Percentiles rank a stretch among this genome's conserved stretches.
Evolutionary conservation across 106 monocot species (phyloP).

Genomic region (Platanthera zijinensis): DNA sequence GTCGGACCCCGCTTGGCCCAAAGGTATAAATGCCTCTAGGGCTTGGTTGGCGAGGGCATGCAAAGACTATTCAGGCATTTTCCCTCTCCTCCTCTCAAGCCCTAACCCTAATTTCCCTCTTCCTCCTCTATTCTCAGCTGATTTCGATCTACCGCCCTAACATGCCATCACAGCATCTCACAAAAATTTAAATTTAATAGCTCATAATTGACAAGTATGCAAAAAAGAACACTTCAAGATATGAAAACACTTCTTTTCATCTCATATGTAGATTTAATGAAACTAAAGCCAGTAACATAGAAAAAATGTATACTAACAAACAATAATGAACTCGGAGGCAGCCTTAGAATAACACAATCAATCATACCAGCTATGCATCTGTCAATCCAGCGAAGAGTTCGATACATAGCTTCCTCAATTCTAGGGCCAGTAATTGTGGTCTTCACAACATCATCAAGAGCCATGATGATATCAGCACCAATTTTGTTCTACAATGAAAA

Average conservation of each 20-base stretch:
- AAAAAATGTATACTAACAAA: slow-evolving; percentile 1
- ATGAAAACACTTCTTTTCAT: background rate
- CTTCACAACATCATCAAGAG: slow-evolving; percentile 98
- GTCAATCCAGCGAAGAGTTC: slow-evolving; percentile 97
- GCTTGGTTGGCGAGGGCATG: too few relatives aligned
- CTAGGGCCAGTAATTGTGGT: slow-evolving; percentile 97
- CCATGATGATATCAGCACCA: slow-evolving; percentile 99
- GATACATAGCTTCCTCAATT: slow-evolving; percentile 97
- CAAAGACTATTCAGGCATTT: too few relatives aligned
- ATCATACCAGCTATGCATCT: slow-evolving; percentile 94
- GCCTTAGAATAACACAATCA: background rate
- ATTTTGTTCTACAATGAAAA: slow-evolving; percentile 78
- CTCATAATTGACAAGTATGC: background rate
- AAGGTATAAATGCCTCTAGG: too few relatives aligned
- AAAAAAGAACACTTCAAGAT: background rate
- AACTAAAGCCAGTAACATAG: background rate
- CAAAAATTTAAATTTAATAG: too few relatives aligned
- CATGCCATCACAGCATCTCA: too few relatives aligned
- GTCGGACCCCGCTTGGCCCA: too few relatives aligned
- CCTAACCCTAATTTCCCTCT: too few relatives aligned
- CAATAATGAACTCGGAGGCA: too few relatives aligned
- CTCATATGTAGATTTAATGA: background rate
- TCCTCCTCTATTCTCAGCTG: too few relatives aligned
- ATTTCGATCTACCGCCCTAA: too few relatives aligned
- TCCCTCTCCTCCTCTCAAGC: too few relatives aligned